Evolutionary conservation across 768 basidiomycete species (phyloP), one percentile per base, ranked within the genome.

Genomic region (Trametes punicea): DNA sequence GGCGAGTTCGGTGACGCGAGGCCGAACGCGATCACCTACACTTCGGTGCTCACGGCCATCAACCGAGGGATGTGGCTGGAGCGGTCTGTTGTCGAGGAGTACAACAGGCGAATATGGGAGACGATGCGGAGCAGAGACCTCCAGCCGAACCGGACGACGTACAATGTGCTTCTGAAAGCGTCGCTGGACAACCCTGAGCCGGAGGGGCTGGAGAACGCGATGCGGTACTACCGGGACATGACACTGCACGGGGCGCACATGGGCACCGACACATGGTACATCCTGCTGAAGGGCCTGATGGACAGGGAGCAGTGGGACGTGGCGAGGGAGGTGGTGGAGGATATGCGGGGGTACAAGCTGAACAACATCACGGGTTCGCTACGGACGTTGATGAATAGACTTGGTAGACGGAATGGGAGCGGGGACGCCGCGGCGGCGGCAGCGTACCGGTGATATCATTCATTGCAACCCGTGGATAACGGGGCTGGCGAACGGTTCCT

Each of bases 21-120:
- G 42, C 87, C 91, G 1, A 95, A 88, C 66, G 82, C 83, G 56
- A 78, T 93, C 59, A 93, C 91, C 26, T 98, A 93, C 71, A 94
- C 93, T 0, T 76, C 84, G 2, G 75, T 97, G 46, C 75, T 97
- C 45, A 75, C 84, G 7, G 88, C 85, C 4, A 75, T 95, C 60
- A 81, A 89, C 66, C 80, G 84, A 26, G 81, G 79, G 15, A 63
- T 71, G 8, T 82, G 83, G 76, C 64, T 81, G 51, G 68, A 80
- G 21, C 61, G 74, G 5, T 62, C 71, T 26, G 70, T 77, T 38
- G 74, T 76, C 15, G 73, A 80, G 46, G 73, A 78, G 57, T 79
- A 77, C 63, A 77, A 73, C 55, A 67, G 69, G 21, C 74, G 78
- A 29, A 77, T 93, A 55, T 69, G 82, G 41, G 69, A 69, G 48